Percentiles rank a stretch among this genome's conserved stretches.
Conservation (phyloP, 2,329 filamentous ascomycete species). For the Drechslerella dactyloides region DNA sequence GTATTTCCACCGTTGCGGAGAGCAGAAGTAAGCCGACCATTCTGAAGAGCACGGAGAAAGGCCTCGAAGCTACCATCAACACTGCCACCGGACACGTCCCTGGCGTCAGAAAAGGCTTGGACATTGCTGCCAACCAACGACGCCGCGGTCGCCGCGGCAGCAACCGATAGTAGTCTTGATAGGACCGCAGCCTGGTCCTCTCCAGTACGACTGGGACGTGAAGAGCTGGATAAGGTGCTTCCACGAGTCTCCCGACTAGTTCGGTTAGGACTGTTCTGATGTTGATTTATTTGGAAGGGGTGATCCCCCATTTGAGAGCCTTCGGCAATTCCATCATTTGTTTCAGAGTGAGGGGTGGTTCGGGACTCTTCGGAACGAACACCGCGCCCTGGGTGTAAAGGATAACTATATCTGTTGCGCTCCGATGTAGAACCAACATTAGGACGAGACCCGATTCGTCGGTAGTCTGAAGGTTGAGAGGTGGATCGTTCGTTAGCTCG, state of each 20-base stretch:
- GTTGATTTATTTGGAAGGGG: conserved; percentile 4
- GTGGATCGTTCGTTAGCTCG: conserved; percentile 10
- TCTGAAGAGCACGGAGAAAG: conserved; percentile 55
- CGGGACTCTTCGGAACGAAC: conserved; percentile 9
- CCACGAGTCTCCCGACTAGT: conserved; percentile 18
- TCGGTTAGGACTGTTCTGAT: conserved; percentile 9
- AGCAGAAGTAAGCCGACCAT: conserved; percentile 55
- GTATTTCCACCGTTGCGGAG: conserved; percentile 54
- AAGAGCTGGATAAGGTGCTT: conserved; percentile 14
- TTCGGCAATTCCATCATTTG: conserved; percentile 8
- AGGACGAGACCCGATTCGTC: neutral
- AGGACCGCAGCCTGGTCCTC: conserved; percentile 55
- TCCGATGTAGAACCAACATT: neutral
- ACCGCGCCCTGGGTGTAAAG: conserved; percentile 15
- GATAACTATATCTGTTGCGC: conserved; percentile 9
- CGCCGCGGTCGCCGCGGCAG: conserved; percentile 55
- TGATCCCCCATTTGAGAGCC: neutral
- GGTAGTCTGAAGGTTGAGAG: neutral
- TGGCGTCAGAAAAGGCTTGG: conserved; percentile 55
- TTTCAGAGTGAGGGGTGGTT: conserved; percentile 7
- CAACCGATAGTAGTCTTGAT: conserved; percentile 55
- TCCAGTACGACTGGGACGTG: conserved; percentile 50
- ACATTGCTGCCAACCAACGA: conserved; percentile 55
- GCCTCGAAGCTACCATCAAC: conserved; percentile 56
- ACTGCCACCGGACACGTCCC: conserved; percentile 55